Conservation (phyloP, 805 yeast genomes). For the Candida nanaspora region DNA sequence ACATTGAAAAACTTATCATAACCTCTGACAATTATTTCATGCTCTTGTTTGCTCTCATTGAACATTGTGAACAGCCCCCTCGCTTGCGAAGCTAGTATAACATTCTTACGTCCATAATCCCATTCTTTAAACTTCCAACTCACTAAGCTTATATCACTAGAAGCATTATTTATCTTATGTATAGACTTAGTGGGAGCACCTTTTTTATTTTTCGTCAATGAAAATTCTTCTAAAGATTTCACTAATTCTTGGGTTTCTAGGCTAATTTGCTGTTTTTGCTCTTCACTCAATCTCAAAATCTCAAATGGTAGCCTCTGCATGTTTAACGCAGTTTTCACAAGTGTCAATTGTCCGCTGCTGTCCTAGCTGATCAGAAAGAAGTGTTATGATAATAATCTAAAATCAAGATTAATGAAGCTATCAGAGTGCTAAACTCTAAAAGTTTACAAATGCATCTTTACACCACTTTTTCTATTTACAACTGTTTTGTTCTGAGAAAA, state of each 20-base stretch:
- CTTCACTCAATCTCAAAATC: neutral
- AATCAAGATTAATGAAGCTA: no score
- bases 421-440: no score
- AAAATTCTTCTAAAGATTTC: constrained; percentile 6
- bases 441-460: no score
- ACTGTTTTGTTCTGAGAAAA: no score
- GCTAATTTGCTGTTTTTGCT: neutral
- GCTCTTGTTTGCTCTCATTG: constrained; percentile 21
- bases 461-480: no score
- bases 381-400: no score
- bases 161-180: constrained; percentile 15
- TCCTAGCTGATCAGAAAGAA: no score
- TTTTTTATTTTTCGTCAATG: constrained; percentile 7
- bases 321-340: no score
- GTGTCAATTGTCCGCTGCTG: no score
- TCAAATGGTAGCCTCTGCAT: constrained; percentile 3
- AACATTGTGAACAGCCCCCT: constrained; percentile 70
- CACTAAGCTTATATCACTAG: constrained; percentile 8
- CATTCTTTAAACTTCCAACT: constrained; percentile 88
- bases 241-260: constrained; percentile 8
- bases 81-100: constrained; percentile 62
- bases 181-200: constrained; percentile 20
- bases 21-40: constrained; percentile 67
- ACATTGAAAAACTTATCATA: constrained; percentile 92
- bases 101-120: constrained; percentile 61